Percentiles rank a stretch among this genome's conserved stretches.
Evolutionary conservation across 2,329 filamentous ascomycete genomes (phyloP).

Genomic region (Fusarium kyushuense): DNA sequence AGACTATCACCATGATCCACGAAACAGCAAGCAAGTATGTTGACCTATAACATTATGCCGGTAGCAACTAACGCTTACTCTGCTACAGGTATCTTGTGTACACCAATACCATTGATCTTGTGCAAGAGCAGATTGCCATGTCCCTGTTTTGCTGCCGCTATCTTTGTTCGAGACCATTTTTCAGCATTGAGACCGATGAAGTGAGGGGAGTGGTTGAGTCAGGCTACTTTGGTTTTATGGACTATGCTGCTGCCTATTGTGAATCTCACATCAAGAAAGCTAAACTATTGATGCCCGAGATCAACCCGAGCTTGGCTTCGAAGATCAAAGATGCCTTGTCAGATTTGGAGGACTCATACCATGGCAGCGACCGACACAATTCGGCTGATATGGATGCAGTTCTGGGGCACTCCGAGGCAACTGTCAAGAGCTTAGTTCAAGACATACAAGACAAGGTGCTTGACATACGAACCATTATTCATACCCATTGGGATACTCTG

Average conservation of each 20-base stretch:
- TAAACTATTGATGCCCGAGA: fast-evolving
- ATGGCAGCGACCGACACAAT: fast-evolving
- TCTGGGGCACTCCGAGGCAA: fast-evolving
- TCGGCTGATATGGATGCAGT: background rate
- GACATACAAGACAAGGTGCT: background rate
- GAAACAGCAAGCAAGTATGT: background rate
- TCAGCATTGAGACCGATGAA: fast-evolving
- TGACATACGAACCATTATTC: fast-evolving
- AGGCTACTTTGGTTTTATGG: background rate
- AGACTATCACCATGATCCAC: background rate
- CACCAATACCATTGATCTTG: background rate
- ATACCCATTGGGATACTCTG: fast-evolving
- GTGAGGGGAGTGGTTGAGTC: fast-evolving
- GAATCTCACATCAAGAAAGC: background rate
- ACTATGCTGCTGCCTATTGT: background rate
- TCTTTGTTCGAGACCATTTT: background rate
- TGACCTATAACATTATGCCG: no score
- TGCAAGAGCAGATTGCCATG: background rate
- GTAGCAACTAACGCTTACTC: no score
- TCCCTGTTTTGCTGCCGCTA: background rate
- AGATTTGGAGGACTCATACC: background rate
- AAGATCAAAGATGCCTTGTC: background rate
- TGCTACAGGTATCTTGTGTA: fast-evolving
- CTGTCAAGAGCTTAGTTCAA: fast-evolving
- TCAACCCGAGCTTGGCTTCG: fast-evolving